Evolutionary conservation across 1,139 yeast species (phyloP).

Genomic region (Debaryomyces singareniensis): DNA sequence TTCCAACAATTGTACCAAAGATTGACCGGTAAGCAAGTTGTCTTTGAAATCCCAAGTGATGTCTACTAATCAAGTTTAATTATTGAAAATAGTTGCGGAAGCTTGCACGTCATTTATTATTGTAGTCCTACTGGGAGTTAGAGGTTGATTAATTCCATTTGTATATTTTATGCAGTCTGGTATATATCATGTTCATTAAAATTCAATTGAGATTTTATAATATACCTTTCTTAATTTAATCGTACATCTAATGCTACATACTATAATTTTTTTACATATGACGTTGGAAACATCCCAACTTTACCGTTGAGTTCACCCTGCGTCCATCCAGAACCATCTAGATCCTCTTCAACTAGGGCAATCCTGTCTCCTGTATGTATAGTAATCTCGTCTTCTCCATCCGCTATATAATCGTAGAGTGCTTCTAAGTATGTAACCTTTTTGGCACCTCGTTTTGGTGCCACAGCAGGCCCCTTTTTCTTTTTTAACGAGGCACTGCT

Average conservation of each 20-base stretch:
- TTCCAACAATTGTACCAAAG: slow-evolving; percentile 98
- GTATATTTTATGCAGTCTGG: slow-evolving; percentile 4
- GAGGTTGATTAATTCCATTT: slow-evolving; percentile 5
- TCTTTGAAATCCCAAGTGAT: slow-evolving; percentile 88
- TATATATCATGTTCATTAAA: not conserved
- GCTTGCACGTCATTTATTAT: slow-evolving; percentile 5
- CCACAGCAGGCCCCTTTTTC: slow-evolving; percentile 70
- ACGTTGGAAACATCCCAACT: slow-evolving; percentile 76
- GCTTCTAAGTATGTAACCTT: slow-evolving; percentile 65
- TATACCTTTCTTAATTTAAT: not conserved
- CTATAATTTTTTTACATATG: slow-evolving; percentile 47
- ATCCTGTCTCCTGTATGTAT: slow-evolving; percentile 71
- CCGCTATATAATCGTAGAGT: slow-evolving; percentile 72
- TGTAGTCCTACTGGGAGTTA: slow-evolving; percentile 3
- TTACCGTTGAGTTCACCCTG: slow-evolving; percentile 76
- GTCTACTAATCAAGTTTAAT: slow-evolving; percentile 26
- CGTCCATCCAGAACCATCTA: slow-evolving; percentile 95
- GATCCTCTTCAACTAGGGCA: slow-evolving; percentile 57
- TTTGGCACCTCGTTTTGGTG: slow-evolving; percentile 77
- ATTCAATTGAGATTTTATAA: slow-evolving; percentile 1
- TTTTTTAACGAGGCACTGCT: slow-evolving; percentile 18
- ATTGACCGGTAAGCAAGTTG: slow-evolving; percentile 99
- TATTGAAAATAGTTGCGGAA: slow-evolving; percentile 1
- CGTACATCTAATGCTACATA: not conserved
- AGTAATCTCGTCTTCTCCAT: slow-evolving; percentile 75